phyloP scores from a whole-genome alignment of 371 early-diverging fungal species.

The Actinomortierella wolfii region DNA sequence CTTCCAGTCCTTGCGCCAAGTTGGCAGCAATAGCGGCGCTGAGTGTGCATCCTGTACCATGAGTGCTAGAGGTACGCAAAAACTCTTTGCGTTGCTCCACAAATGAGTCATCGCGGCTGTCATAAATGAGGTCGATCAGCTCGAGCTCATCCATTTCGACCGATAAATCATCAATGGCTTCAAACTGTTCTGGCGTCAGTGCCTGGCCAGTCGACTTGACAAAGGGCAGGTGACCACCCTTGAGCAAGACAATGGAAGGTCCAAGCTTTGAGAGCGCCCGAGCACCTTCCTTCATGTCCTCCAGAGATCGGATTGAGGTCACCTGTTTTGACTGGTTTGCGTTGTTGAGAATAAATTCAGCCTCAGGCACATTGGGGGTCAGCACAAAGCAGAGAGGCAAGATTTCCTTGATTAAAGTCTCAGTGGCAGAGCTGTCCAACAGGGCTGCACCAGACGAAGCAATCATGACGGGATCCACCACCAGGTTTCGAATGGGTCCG shows the following conservation, averaged over 20 bases:
- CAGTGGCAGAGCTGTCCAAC: conserved; percentile 65
- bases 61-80: conserved; percentile 71
- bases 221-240: conserved; percentile 82
- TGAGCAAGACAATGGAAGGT: conserved; percentile 67
- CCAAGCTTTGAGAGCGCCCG: conserved; percentile 53
- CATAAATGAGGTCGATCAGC: conserved; percentile 72
- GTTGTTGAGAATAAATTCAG: conserved; percentile 54
- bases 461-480: conserved; percentile 90
- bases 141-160: conserved; percentile 33
- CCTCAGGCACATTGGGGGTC: conserved; percentile 87
- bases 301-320: conserved; percentile 52
- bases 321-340: conserved; percentile 14
- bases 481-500: conserved; percentile 48
- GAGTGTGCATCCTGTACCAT: conserved; percentile 89
- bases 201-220: conserved; percentile 22
- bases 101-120: conserved; percentile 43
- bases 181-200: conserved; percentile 20
- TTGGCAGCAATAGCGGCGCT: conserved; percentile 80
- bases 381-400: conserved; percentile 73
- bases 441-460: conserved; percentile 74
- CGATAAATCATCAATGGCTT: conserved; percentile 19
- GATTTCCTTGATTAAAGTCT: conserved; percentile 54
- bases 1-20: conserved; percentile 61
- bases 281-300: conserved; percentile 61
- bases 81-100: conserved; percentile 58